Base-by-base conservation (phyloP, 306 rosid genomes). In the Malus sylvestris region DNA sequence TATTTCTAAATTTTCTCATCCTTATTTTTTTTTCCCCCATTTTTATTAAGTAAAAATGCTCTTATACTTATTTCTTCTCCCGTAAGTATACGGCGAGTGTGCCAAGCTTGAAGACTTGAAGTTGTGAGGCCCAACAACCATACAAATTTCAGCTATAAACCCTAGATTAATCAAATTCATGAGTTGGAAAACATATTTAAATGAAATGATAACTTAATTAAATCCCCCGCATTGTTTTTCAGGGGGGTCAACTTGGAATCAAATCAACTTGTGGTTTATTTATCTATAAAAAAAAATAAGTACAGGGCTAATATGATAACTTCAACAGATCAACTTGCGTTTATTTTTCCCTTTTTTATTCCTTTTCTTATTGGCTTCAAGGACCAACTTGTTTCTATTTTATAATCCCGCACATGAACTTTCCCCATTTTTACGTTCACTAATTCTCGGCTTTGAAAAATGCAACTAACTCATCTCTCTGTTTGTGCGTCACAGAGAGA, bases 301-400 rank as follows among this genome's bases (percentile, higher is more conserved):
- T 29, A 16, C 61, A 74, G 20, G 71, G 53, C 6, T 12, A 46
- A 29, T 74, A 29, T 46, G 70, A 45, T 62, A 74, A 74, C 9
- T 62, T 44, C 70, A 6, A 27, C 32, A 2, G 45, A 61, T 20
- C 78, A 62, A 74, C n/a, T 74, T 74, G 70, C 2, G 46, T 19
- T 33, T 33, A 35, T 66, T 66, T 35, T 5, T 8, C 1, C 9
- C 8, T 9, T 10, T 66, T 35, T 66, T 4, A 8, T 8, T 8
- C 7, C 20, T 33, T 9, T 66, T 66, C 12, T 4, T 35, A 20
- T 20, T 33, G 70, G 70, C 49, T 66, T 8, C 32, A 19, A 66
- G 20, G 40, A 57, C 67, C 80, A 67, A 76, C 73, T 76, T 76
- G 80, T 18, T 10, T 59, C 46, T 67, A 22, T 75, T 74, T 57